Conservation (phyloP, 768 basidiomycete genomes). For the Amanita fuliginea region DNA sequence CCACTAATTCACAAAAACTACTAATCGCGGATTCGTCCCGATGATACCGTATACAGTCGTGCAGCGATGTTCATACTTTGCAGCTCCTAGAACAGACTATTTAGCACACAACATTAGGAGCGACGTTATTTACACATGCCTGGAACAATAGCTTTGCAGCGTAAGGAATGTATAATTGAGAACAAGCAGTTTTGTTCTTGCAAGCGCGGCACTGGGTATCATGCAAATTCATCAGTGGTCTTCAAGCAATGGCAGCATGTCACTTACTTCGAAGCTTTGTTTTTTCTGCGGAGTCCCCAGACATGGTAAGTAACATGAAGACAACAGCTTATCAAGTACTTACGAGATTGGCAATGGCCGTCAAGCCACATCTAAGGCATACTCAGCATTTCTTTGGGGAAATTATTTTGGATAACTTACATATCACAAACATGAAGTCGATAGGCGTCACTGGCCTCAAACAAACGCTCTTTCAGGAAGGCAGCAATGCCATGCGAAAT, state of each 20-base stretch:
- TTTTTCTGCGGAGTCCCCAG: constrained; percentile 55
- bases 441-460: constrained; percentile 89
- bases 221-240: neutral
- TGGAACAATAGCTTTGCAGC: constrained; percentile 96
- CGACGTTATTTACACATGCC: constrained; percentile 29
- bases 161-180: constrained; percentile 89
- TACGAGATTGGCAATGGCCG: constrained; percentile 93
- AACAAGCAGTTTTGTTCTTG: constrained; percentile 93
- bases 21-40: constrained; percentile 73
- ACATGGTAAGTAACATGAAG: constrained; percentile 7
- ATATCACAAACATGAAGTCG: constrained; percentile 95
- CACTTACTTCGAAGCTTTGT: constrained; percentile 79
- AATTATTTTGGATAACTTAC: constrained; percentile 33
- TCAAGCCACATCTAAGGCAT: constrained; percentile 71
- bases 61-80: constrained; percentile 95
- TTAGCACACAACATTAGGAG: neutral
- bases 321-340: constrained; percentile 16
- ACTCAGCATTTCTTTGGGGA: constrained; percentile 7
- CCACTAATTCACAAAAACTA: constrained; percentile 9
- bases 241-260: neutral
- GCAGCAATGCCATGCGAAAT: constrained; percentile 98
- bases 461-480: constrained; percentile 95
- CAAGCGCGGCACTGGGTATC: constrained; percentile 72
- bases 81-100: constrained; percentile 47
- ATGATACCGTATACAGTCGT: constrained; percentile 77